Evolutionary conservation across 768 basidiomycete species (phyloP).

Genomic region (Serpula lacrymans): DNA sequence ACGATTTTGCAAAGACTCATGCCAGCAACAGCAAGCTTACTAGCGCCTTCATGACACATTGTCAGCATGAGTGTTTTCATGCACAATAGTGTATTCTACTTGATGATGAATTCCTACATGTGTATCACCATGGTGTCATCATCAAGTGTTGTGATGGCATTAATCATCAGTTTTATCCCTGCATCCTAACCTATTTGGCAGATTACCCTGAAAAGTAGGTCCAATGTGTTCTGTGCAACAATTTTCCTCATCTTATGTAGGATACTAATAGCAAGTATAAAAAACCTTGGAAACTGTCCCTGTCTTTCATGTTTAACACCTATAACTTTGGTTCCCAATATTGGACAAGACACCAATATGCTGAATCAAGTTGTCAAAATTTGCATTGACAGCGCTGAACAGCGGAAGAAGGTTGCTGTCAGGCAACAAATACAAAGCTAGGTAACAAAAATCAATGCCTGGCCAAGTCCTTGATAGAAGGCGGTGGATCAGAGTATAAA

Average conservation of each 20-base stretch:
- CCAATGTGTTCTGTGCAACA: too few species aligned
- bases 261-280: constrained; percentile 9
- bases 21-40: too few species aligned
- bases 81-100: too few species aligned
- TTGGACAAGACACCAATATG: constrained; percentile 9
- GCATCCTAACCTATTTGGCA: constrained; percentile 16
- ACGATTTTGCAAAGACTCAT: too few species aligned
- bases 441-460: too few species aligned
- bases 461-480: too few species aligned
- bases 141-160: constrained; percentile 13
- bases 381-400: background rate
- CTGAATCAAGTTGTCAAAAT: background rate
- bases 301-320: constrained; percentile 13
- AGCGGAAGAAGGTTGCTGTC: background rate
- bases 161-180: constrained; percentile 10
- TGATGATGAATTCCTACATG: constrained; percentile 14
- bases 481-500: too few species aligned
- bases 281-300: constrained; percentile 12
- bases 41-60: too few species aligned
- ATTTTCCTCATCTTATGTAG: constrained; percentile 11
- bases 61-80: too few species aligned
- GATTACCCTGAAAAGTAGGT: constrained; percentile 20
- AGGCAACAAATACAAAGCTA: too few species aligned
- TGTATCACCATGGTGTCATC: constrained; percentile 14
- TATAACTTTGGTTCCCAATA: constrained; percentile 4